phyloP scores from a whole-genome alignment of 1,284 basidiomycete species.

The Leccinum solheimii region DNA sequence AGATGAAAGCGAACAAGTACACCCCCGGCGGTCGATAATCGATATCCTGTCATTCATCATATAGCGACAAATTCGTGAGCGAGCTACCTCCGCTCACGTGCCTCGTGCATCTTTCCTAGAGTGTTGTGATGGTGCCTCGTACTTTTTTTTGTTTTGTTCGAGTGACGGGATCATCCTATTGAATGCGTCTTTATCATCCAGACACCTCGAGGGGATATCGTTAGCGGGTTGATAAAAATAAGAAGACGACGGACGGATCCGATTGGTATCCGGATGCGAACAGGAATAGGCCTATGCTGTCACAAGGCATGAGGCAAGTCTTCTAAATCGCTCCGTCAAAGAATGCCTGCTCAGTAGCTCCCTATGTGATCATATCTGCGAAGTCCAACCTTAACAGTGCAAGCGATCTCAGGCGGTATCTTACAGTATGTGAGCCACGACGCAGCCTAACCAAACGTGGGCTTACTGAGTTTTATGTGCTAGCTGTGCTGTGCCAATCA shows the following conservation, averaged over 20 bases:
- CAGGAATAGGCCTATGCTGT: not conserved
- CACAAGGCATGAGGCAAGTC: not conserved
- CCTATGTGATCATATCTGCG: not conserved
- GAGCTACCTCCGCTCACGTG: not conserved
- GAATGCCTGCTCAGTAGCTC: not conserved
- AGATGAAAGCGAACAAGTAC: not conserved
- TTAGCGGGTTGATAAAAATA: not conserved
- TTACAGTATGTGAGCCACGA: not conserved
- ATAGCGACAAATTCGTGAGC: not conserved
- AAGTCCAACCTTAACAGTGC: not conserved
- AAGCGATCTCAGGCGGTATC: not conserved
- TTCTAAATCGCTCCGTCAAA: not conserved
- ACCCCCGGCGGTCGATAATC: not conserved
- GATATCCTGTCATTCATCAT: not conserved
- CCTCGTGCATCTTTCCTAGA: not conserved
- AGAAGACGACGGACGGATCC: not conserved
- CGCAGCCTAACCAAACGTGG: not conserved
- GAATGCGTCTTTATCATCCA: not conserved
- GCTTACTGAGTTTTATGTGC: not conserved
- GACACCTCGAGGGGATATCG: not conserved
- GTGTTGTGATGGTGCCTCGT: not conserved
- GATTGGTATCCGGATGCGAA: not conserved
- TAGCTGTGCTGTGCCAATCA: not conserved
- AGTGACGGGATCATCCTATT: not conserved
- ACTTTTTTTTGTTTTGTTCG: not conserved